phyloP scores from a whole-genome alignment of 305 asterid genomes.

The Fraxinus latifolia region DNA sequence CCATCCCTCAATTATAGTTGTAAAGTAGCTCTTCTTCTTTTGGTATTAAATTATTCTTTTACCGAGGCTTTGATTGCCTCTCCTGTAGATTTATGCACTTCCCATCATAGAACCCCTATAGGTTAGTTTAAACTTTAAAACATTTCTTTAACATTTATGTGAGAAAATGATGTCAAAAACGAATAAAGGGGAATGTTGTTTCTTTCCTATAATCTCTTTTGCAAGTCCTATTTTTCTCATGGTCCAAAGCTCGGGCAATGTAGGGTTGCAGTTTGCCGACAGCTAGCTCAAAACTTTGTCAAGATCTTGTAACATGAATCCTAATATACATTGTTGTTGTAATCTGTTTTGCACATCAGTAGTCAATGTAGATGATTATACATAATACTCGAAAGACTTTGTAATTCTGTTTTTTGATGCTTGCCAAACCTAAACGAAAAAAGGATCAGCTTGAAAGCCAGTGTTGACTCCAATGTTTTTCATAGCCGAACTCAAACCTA shows the following conservation, averaged over 20 bases:
- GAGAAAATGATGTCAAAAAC: background rate
- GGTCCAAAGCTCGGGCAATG: background rate
- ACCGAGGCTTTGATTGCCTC: constrained; percentile 24
- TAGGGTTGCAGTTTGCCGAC: background rate
- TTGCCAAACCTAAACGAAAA: background rate
- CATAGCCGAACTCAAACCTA: background rate
- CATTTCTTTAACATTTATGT: background rate
- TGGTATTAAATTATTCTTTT: constrained; percentile 44
- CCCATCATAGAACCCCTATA: background rate
- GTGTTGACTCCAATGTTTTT: background rate
- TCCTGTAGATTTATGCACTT: background rate
- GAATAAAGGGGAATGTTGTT: background rate
- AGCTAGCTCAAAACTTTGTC: background rate
- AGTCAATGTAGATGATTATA: background rate
- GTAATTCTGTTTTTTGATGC: constrained; percentile 8
- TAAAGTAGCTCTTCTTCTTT: constrained; percentile 41
- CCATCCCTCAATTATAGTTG: constrained; percentile 38
- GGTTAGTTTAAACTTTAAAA: background rate
- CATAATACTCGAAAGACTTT: background rate
- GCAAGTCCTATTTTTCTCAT: background rate
- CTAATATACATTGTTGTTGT: background rate
- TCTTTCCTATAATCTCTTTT: background rate
- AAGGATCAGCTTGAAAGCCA: background rate
- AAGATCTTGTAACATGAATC: background rate
- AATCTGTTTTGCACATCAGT: background rate